Evolutionary conservation across 2,329 filamentous ascomycete genomes (phyloP).

Genomic region (Colletotrichum sp.): DNA sequence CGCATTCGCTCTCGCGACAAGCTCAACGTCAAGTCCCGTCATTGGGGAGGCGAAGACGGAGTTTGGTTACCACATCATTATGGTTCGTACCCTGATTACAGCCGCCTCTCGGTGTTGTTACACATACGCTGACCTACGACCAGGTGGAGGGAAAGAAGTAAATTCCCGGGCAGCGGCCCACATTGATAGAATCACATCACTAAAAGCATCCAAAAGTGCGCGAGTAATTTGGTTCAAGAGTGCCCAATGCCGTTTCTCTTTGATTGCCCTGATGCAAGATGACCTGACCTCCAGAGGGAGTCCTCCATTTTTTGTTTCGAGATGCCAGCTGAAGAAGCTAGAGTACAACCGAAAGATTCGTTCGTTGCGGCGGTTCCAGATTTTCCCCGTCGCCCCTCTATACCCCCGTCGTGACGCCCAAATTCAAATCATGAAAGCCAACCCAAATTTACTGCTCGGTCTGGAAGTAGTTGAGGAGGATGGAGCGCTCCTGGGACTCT

Average conservation of each 20-base stretch:
- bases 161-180: not conserved
- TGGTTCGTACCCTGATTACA: slow-evolving; percentile 54
- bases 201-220: not conserved
- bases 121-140: not conserved
- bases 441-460: slow-evolving; percentile 69
- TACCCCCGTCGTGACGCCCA: slow-evolving; percentile 33
- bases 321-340: slow-evolving; percentile 53
- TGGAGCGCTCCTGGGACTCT: slow-evolving; percentile 97
- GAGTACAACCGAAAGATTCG: slow-evolving; percentile 46
- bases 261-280: slow-evolving; percentile 35
- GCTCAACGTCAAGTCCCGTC: slow-evolving; percentile 68
- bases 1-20: slow-evolving; percentile 72
- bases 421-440: slow-evolving; percentile 27
- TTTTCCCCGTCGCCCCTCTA: slow-evolving; percentile 19
- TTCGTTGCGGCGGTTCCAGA: slow-evolving; percentile 23
- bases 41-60: slow-evolving; percentile 74
- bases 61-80: slow-evolving; percentile 82
- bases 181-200: not conserved
- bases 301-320: slow-evolving; percentile 38
- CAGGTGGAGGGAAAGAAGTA: slow-evolving; percentile 49
- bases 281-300: slow-evolving; percentile 34
- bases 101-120: not conserved
- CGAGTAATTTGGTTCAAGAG: slow-evolving; percentile 14
- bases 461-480: slow-evolving; percentile 99
- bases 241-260: slow-evolving; percentile 22